Evolutionary conservation across 2,329 filamentous ascomycete genomes (phyloP).

Genomic region (Colletotrichum sp.): DNA sequence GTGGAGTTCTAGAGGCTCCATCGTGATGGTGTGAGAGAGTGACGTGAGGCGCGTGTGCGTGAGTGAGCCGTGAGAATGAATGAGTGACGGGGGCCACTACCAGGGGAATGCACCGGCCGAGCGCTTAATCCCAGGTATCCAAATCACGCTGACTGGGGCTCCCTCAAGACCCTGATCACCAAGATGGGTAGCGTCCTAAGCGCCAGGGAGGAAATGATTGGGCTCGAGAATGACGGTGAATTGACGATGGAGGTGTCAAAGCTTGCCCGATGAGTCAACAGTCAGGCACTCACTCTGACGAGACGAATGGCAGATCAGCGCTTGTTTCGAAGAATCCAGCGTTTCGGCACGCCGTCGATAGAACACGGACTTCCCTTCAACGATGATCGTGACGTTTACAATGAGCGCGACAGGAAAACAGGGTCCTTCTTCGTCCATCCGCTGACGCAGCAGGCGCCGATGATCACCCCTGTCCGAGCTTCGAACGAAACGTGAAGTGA

Average conservation of each 20-base stretch:
- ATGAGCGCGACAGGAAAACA: neutral
- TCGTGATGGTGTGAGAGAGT: neutral
- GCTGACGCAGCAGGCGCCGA: neutral
- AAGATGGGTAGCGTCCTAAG: neutral
- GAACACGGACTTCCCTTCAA: neutral
- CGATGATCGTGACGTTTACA: neutral
- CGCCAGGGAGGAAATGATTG: neutral
- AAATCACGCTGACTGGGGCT: neutral
- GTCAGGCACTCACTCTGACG: neutral
- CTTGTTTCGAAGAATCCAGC: neutral
- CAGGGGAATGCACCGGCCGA: neutral
- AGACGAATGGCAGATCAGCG: neutral
- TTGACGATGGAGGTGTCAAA: neutral
- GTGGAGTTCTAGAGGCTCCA: slow-evolving; percentile 72
- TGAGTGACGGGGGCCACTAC: neutral
- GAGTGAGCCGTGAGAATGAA: neutral
- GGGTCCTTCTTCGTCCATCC: neutral
- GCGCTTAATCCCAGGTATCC: neutral
- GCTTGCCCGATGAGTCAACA: slow-evolving; percentile 5
- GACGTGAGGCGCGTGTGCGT: neutral
- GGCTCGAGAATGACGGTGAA: neutral
- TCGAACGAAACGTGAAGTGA: neutral
- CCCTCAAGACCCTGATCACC: slow-evolving; percentile 1
- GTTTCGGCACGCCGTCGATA: neutral
- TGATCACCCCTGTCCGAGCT: neutral